Evolutionary conservation across 257 asterid species (phyloP).

Genomic region (Solanum lignicaule): DNA sequence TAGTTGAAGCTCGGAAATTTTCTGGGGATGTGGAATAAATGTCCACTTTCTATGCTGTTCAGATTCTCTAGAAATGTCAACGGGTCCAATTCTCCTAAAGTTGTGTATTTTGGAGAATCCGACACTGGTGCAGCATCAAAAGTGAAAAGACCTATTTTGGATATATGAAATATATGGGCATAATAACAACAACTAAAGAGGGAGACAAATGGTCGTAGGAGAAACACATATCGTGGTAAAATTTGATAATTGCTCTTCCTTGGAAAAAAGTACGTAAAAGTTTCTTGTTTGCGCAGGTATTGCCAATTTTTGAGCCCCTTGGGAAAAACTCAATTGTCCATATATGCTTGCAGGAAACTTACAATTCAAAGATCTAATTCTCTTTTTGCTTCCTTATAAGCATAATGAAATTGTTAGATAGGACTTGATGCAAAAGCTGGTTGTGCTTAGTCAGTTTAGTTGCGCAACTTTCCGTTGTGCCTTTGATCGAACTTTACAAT

Average conservation of each 20-base stretch:
- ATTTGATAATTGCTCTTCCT: neutral
- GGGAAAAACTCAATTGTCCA: neutral
- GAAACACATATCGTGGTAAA: neutral
- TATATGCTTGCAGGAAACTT: neutral
- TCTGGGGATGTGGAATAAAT: neutral
- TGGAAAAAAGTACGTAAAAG: neutral
- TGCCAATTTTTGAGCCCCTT: neutral
- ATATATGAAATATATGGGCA: neutral
- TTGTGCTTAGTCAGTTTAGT: neutral
- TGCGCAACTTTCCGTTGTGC: neutral
- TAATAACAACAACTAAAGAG: neutral
- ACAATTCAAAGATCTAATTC: neutral
- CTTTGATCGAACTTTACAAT: neutral
- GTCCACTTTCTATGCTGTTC: neutral
- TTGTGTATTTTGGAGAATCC: neutral
- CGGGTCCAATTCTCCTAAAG: neutral
- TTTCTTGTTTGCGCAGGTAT: neutral
- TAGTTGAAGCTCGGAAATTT: neutral
- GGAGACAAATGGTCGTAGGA: neutral
- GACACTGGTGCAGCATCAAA: rapidly evolving
- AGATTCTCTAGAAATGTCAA: neutral
- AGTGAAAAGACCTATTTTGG: neutral
- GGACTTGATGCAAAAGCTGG: neutral
- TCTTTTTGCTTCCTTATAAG: neutral
- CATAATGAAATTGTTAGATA: neutral